Conservation (phyloP, 2,329 filamentous ascomycete species). For the Fusarium tjaetaba region DNA sequence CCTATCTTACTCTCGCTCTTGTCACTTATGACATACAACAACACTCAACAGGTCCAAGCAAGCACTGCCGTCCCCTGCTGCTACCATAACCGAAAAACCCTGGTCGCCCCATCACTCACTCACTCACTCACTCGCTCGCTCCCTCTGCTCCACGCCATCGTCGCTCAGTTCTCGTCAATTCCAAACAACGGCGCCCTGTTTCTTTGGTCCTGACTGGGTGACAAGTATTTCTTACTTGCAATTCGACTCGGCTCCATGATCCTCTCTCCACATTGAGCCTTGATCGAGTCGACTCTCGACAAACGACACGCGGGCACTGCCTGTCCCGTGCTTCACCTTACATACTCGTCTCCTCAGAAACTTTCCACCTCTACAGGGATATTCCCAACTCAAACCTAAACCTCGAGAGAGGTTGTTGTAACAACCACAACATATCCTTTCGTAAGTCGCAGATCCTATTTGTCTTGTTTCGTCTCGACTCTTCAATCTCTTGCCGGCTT, state of each 20-base stretch:
- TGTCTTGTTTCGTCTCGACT: slow-evolving; percentile 5
- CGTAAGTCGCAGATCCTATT: slow-evolving; percentile 36
- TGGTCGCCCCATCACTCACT: slow-evolving; percentile 31
- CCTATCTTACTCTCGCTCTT: slow-evolving; percentile 22
- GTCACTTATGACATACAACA: slow-evolving; percentile 15
- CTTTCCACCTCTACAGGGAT: slow-evolving; percentile 42
- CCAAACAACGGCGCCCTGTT: slow-evolving; percentile 39
- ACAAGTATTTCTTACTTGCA: slow-evolving; percentile 12
- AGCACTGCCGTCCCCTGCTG: slow-evolving; percentile 26
- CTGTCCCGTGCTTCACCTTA: slow-evolving; percentile 30
- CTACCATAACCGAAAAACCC: slow-evolving; percentile 34
- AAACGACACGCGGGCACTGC: slow-evolving; percentile 25
- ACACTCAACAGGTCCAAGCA: slow-evolving; percentile 6
- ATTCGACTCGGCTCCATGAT: slow-evolving; percentile 37
- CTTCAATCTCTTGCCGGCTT: slow-evolving; percentile 2
- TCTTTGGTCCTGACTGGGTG: slow-evolving; percentile 24
- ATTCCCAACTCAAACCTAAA: slow-evolving; percentile 40
- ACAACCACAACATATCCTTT: slow-evolving; percentile 41
- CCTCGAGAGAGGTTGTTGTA: slow-evolving; percentile 33
- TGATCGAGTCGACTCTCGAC: slow-evolving; percentile 21
- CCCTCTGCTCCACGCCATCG: slow-evolving; percentile 36
- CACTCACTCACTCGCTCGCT: slow-evolving; percentile 14
- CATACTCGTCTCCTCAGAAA: slow-evolving; percentile 41
- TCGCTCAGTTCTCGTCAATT: slow-evolving; percentile 35
- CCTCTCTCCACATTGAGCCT: slow-evolving; percentile 31